These are phyloP conservation scores for Multifurca ochricompacta DNA, from an alignment of 768 basidiomycete genomes.

Conservation along the genomic window DNA sequence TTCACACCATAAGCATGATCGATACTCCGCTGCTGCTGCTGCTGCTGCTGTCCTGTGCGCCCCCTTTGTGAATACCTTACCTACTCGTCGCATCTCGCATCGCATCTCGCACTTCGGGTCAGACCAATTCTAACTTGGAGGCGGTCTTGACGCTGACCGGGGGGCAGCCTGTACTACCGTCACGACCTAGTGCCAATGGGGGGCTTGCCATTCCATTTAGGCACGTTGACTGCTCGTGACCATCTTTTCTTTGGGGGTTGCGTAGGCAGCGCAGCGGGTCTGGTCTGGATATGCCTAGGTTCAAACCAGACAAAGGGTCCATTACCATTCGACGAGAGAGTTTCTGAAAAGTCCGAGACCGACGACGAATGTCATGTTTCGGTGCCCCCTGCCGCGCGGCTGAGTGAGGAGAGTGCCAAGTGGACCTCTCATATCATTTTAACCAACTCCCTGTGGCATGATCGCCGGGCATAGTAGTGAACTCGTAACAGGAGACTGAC, in stretches of 20 bases:
- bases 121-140: background rate
- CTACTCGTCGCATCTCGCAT: background rate
- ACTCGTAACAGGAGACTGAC: constrained; percentile 10
- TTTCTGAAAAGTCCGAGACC: background rate
- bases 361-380: background rate
- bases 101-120: background rate
- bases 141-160: background rate
- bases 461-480: background rate
- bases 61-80: background rate
- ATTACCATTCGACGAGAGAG: too few species aligned
- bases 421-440: too few species aligned
- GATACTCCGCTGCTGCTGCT: background rate
- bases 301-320: constrained; percentile 40
- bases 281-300: background rate
- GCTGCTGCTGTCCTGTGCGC: background rate
- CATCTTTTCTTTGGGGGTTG: background rate
- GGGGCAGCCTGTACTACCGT: background rate
- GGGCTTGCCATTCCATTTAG: background rate
- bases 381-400: background rate
- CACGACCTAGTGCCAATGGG: background rate
- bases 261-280: background rate
- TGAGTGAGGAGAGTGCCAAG: background rate
- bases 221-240: background rate
- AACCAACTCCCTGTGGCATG: background rate
- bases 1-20: background rate